These are phyloP conservation scores for Fusarium sp. DNA, from an alignment of 2,329 filamentous ascomycete genomes.

Conservation along the genomic window DNA sequence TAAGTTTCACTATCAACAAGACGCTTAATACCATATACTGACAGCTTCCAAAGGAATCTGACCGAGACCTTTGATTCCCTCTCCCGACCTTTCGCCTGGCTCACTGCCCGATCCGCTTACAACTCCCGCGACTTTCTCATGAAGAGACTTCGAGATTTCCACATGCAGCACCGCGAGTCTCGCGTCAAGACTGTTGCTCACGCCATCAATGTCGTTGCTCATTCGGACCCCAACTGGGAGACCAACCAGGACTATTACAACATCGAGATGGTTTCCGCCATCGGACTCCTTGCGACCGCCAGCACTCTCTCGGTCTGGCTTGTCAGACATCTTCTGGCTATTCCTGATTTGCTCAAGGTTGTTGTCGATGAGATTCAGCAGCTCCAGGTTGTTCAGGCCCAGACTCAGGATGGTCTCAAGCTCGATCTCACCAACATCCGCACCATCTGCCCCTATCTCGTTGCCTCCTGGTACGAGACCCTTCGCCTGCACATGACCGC, in stretches of 20 bases:
- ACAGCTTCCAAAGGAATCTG: conserved; percentile 35
- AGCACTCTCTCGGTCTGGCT: conserved; percentile 47
- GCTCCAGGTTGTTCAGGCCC: conserved; percentile 19
- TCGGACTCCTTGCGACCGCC: conserved; percentile 45
- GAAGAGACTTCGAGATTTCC: conserved; percentile 39
- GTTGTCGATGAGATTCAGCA: conserved; percentile 38
- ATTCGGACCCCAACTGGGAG: conserved; percentile 45
- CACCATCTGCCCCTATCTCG: conserved; percentile 44
- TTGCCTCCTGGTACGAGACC: conserved; percentile 46
- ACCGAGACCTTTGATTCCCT: conserved; percentile 45
- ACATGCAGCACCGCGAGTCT: conserved; percentile 37
- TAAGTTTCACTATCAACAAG: neutral
- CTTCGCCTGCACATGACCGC: conserved; percentile 47
- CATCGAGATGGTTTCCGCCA: conserved; percentile 46
- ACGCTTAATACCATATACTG: neutral
- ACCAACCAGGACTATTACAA: conserved; percentile 46
- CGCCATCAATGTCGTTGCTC: conserved; percentile 45
- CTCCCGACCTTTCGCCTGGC: conserved; percentile 36
- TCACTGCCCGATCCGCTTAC: conserved; percentile 43
- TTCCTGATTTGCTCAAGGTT: conserved; percentile 27
- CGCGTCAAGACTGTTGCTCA: conserved; percentile 41
- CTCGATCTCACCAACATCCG: conserved; percentile 39
- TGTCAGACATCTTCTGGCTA: conserved; percentile 41
- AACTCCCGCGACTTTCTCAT: conserved; percentile 42
- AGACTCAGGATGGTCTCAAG: conserved; percentile 6